These are phyloP conservation scores for Chlorophyllum brunneum DNA, from an alignment of 768 basidiomycete genomes.

Conservation along the genomic window DNA sequence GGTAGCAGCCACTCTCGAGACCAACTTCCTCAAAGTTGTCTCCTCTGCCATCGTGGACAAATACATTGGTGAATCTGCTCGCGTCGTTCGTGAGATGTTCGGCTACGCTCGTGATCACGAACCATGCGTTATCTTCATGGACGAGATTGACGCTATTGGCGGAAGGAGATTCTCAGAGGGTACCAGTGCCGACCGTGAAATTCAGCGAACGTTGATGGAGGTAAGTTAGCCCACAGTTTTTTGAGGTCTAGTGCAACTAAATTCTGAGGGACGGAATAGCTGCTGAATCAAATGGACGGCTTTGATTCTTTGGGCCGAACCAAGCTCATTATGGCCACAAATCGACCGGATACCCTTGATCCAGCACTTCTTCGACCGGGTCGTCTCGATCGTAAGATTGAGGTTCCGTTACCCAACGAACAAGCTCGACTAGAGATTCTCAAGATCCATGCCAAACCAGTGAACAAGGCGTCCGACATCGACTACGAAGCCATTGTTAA, in stretches of 20 bases:
- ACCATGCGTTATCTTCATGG: conserved; percentile 99
- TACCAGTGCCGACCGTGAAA: conserved; percentile 96
- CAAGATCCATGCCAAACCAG: conserved; percentile 93
- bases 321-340: conserved; percentile 99
- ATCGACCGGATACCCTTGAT: conserved; percentile 96
- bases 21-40: conserved; percentile 98
- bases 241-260: not conserved
- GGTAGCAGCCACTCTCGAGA: conserved; percentile 91
- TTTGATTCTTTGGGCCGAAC: conserved; percentile 95
- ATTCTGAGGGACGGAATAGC: conserved; percentile 35
- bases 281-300: conserved; percentile 99
- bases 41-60: conserved; percentile 98
- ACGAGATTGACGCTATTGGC: conserved; percentile 97
- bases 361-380: conserved; percentile 96
- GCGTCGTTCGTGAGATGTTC: conserved; percentile 98
- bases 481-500: conserved; percentile 99
- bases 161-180: conserved; percentile 87
- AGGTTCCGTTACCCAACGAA: conserved; percentile 96
- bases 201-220: conserved; percentile 98
- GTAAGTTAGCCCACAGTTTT: conserved; percentile 24
- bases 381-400: conserved; percentile 94
- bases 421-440: conserved; percentile 94
- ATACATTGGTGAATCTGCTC: conserved; percentile 97
- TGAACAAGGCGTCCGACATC: conserved; percentile 93
- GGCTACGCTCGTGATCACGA: conserved; percentile 97